Conservation (phyloP, 2,329 filamentous ascomycete genomes). For the Pseudogymnoascus sp. region DNA sequence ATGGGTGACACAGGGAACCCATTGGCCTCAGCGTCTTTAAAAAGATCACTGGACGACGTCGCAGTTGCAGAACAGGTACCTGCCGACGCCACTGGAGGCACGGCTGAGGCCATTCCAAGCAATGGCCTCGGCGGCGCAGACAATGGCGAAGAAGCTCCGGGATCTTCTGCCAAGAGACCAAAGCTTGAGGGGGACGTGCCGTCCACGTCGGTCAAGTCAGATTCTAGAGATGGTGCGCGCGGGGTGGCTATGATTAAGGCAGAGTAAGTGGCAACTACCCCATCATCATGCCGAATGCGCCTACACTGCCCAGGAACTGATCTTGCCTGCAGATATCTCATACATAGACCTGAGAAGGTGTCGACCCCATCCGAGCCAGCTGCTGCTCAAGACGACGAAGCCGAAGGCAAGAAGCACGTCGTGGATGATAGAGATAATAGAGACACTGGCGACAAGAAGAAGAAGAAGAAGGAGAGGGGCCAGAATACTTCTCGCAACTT, state of each 20-base stretch:
- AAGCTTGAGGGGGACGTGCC: slow-evolving; percentile 39
- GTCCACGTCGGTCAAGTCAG: background rate
- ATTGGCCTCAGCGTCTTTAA: background rate
- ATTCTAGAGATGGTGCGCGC: slow-evolving; percentile 22
- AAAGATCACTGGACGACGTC: background rate
- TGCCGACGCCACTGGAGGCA: background rate
- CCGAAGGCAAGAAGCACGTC: slow-evolving; percentile 44
- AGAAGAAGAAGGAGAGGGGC: slow-evolving; percentile 57
- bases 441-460: slow-evolving; percentile 36
- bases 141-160: slow-evolving; percentile 15
- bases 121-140: slow-evolving; percentile 1
- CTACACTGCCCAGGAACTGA: slow-evolving; percentile 8
- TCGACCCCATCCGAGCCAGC: slow-evolving; percentile 8
- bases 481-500: slow-evolving; percentile 82
- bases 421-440: slow-evolving; percentile 31
- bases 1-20: background rate
- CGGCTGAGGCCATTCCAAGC: background rate
- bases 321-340: slow-evolving; percentile 23
- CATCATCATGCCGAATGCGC: background rate
- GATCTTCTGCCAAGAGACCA: slow-evolving; percentile 51
- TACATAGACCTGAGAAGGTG: slow-evolving; percentile 18
- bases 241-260: slow-evolving; percentile 28
- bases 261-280: slow-evolving; percentile 22
- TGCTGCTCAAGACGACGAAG: slow-evolving; percentile 44
- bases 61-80: background rate